Conservation (phyloP, 345 rosid genomes). For the Populus pruinosa region DNA sequence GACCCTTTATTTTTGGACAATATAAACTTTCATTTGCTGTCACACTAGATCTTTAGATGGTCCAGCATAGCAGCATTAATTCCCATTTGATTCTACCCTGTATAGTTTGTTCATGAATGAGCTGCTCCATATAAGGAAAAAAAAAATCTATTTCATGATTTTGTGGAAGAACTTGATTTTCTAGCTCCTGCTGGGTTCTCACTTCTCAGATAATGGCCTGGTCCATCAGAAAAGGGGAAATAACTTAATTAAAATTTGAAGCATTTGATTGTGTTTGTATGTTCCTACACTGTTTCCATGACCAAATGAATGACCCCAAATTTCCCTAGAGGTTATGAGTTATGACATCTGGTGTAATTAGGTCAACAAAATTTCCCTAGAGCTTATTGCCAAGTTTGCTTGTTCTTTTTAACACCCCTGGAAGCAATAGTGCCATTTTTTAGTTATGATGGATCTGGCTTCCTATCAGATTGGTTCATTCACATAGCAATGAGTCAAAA, state of each 20-base stretch:
- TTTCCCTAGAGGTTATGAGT: background rate
- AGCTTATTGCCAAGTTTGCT: background rate
- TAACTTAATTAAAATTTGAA: background rate
- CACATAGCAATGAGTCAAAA: background rate
- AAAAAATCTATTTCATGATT: background rate
- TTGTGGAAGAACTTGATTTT: background rate
- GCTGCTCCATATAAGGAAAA: background rate
- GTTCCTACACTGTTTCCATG: background rate
- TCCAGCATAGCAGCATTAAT: background rate
- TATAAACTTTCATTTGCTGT: background rate
- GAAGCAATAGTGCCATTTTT: background rate
- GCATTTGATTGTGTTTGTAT: background rate
- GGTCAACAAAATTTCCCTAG: background rate
- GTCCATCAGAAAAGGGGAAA: background rate
- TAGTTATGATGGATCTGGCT: background rate
- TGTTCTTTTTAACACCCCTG: background rate
- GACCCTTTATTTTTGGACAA: background rate
- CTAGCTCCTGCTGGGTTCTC: too few relatives aligned
- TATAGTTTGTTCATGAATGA: background rate
- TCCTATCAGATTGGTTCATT: background rate
- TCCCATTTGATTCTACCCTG: background rate
- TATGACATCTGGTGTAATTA: too few relatives aligned
- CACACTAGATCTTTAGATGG: background rate
- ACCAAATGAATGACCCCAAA: background rate
- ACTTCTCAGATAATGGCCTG: too few relatives aligned